These are phyloP conservation scores for Suillus americanus DNA, from an alignment of 768 basidiomycete species.

Conservation along the genomic window DNA sequence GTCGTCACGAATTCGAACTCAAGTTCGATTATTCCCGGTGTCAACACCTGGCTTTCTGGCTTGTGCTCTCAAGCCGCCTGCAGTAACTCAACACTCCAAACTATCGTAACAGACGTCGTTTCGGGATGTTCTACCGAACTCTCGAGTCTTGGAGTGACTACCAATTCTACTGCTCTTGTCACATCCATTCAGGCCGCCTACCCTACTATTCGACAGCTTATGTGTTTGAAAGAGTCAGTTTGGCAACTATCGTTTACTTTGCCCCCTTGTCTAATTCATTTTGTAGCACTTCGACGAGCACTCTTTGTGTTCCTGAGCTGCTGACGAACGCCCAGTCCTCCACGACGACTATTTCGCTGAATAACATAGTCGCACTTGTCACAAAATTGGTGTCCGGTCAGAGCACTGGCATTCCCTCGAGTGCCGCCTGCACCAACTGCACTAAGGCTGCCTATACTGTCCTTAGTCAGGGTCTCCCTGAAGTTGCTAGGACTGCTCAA, in stretches of 20 bases:
- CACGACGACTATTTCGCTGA: conserved; percentile 21
- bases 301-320: conserved; percentile 58
- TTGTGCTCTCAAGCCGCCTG: conserved; percentile 55
- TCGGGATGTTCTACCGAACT: conserved; percentile 48
- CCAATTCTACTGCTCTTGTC: conserved; percentile 26
- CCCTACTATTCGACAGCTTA: conserved; percentile 52
- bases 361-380: conserved; percentile 17
- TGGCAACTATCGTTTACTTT: background rate
- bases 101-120: conserved; percentile 53
- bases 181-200: conserved; percentile 51
- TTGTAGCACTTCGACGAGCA: conserved; percentile 33
- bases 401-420: conserved; percentile 26
- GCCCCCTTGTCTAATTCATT: background rate
- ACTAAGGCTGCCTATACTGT: conserved; percentile 52
- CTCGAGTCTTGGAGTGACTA: conserved; percentile 20
- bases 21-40: conserved; percentile 38
- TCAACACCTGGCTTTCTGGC: conserved; percentile 62
- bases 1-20: conserved; percentile 22
- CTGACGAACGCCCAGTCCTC: conserved; percentile 50
- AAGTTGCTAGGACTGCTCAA: conserved; percentile 26
- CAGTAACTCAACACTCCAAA: conserved; percentile 57
- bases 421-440: conserved; percentile 54
- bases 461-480: conserved; percentile 36
- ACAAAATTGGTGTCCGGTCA: conserved; percentile 10
- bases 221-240: conserved; percentile 68